phyloP scores from a whole-genome alignment of 2,329 filamentous ascomycete species.

The Epichloe festucae region DNA sequence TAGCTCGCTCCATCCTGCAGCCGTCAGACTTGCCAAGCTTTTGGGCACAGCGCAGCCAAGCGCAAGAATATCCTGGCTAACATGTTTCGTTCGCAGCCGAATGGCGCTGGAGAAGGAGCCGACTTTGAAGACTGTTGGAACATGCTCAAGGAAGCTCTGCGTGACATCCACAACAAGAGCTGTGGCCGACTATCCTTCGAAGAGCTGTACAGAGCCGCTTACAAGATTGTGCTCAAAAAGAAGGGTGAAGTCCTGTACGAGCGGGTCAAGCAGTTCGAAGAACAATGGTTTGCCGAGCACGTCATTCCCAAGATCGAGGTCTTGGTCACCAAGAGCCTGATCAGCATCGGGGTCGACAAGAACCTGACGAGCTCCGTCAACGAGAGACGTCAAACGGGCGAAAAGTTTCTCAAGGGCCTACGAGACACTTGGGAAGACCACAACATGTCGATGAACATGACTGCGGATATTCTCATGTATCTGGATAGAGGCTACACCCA shows the following conservation, averaged over 20 bases:
- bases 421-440: slow-evolving; percentile 79
- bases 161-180: slow-evolving; percentile 84
- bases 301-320: slow-evolving; percentile 59
- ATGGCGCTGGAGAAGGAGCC: slow-evolving; percentile 39
- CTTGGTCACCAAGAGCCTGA: slow-evolving; percentile 57
- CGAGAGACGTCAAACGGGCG: slow-evolving; percentile 68
- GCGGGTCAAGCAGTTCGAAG: slow-evolving; percentile 67
- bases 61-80: slow-evolving; percentile 10
- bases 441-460: slow-evolving; percentile 89
- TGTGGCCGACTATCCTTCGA: slow-evolving; percentile 87
- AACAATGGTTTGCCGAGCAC: slow-evolving; percentile 61
- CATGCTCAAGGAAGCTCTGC: slow-evolving; percentile 61
- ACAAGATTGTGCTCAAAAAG: slow-evolving; percentile 85
- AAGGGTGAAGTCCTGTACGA: slow-evolving; percentile 73
- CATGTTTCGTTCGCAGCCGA: slow-evolving; percentile 15
- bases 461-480: slow-evolving; percentile 93
- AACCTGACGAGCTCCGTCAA: slow-evolving; percentile 50
- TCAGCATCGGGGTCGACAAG: slow-evolving; percentile 45
- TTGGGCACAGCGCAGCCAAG: not conserved
- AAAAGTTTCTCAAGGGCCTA: slow-evolving; percentile 66
- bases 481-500: slow-evolving; percentile 77
- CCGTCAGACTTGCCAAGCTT: not conserved
- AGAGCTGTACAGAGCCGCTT: slow-evolving; percentile 83
- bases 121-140: slow-evolving; percentile 84
- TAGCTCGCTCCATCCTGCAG: not conserved